Evolutionary conservation across 805 yeast species (phyloP), one percentile per base, ranked within the genome.

Genomic region (Hemisphaericaspora nanyangensis): DNA sequence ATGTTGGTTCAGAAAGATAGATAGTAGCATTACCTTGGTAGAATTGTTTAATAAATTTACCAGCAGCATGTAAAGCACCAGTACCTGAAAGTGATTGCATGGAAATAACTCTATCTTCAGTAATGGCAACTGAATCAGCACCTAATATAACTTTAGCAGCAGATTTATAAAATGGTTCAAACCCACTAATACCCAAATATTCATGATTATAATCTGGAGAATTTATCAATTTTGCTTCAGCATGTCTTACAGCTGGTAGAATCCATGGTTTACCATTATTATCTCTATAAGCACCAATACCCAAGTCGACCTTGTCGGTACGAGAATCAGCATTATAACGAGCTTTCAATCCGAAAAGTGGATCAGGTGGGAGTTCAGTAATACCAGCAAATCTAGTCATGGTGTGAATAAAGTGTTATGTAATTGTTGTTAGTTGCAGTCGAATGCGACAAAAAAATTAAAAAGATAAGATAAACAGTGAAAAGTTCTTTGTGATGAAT

Each of bases 31-130:
- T 70, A 37, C 58, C 66, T 31, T 58, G 65, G 17, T 43, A 51
- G 52, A 77, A 79, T 29, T 73, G 66, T 54, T 73, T 65, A 48
- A 85, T 63, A 53, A 84, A 82, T 41, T 65, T 63, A n/a, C 88
- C 96, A 22, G 90, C 93, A 51, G 90, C 66, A 54, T 90, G 97
- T 54, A 90, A 70, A 3, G 98, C 95, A 31, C 95, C 95, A 11
- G 95, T 87, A 44, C 95, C 95, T 16, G 91, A 82, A 35, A 87
- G 69, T 17, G 90, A 76, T 67, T 87, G 95, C 45, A 82, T 77
- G 22, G 87, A 80, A 27, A 80, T 74, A 19, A 78, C 58, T 45
- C 78, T 61, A 22, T 63, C 51, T 44, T 76, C 75, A n/a, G 44
- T 42, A 41, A 79, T 55, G 7, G 79, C 80, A 16, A 61, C 55